phyloP scores from a whole-genome alignment of 2,329 filamentous ascomycete genomes.

The Coniochaeta prunicola region DNA sequence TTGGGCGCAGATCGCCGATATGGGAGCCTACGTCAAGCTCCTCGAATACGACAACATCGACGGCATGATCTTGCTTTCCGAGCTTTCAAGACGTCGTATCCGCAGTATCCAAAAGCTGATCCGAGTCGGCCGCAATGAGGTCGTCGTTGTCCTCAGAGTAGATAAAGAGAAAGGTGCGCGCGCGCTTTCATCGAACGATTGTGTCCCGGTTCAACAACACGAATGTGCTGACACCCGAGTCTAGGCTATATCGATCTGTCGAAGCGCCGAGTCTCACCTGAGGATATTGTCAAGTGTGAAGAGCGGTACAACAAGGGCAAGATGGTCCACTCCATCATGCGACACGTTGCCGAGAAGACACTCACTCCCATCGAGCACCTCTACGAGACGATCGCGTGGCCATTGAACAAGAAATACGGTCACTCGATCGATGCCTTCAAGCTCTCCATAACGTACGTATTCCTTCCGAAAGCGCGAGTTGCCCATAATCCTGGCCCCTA shows the following conservation, averaged over 20 bases:
- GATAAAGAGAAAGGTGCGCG: conserved; percentile 92
- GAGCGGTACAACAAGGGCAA: conserved; percentile 99
- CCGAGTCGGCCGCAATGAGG: conserved; percentile 93
- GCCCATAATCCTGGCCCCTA: background rate
- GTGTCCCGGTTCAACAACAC: conserved; percentile 8
- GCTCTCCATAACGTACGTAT: conserved; percentile 84
- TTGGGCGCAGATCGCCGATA: conserved; percentile 77
- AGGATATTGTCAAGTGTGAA: conserved; percentile 97
- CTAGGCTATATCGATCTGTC: conserved; percentile 93
- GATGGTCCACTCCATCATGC: conserved; percentile 98
- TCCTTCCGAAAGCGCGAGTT: background rate
- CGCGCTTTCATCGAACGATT: conserved; percentile 5
- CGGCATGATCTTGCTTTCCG: conserved; percentile 98
- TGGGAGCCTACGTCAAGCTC: conserved; percentile 99
- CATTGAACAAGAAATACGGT: conserved; percentile 93
- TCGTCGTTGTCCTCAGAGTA: conserved; percentile 95
- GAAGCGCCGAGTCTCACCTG: conserved; percentile 93
- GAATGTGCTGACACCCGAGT: conserved; percentile 9
- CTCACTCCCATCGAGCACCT: conserved; percentile 88
- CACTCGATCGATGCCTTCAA: conserved; percentile 98
- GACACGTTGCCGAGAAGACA: conserved; percentile 96
- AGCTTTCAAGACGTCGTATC: conserved; percentile 96
- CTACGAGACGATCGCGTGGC: conserved; percentile 94
- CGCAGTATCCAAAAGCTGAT: conserved; percentile 98
- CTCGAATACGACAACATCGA: conserved; percentile 99